Evolutionary conservation across 257 asterid genomes (phyloP).

Genomic region (Solanum neorickii): DNA sequence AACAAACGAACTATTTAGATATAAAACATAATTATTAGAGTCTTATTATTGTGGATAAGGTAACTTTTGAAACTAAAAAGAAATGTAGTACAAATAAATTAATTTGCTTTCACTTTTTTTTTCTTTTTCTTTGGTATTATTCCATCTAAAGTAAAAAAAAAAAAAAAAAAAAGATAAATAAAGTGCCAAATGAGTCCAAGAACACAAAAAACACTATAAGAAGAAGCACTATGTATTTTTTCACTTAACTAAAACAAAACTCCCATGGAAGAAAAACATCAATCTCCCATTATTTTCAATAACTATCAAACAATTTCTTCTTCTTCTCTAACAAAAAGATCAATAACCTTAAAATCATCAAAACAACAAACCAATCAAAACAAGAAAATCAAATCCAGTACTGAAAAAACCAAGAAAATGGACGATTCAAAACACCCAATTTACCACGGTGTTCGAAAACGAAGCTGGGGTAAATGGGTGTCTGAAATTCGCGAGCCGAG

Average conservation of each 20-base stretch:
- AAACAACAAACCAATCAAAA: neutral
- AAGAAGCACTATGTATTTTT: neutral
- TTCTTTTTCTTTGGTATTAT: neutral
- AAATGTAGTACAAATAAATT: neutral
- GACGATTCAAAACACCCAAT: slow-evolving; percentile 6
- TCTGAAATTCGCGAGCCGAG: slow-evolving; percentile 42
- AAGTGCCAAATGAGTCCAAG: neutral
- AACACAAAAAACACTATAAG: neutral
- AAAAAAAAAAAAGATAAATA: neutral
- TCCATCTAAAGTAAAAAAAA: neutral
- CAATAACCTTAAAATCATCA: neutral
- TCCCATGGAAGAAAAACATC: neutral
- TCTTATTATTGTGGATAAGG: neutral
- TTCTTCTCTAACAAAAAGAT: neutral
- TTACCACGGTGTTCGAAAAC: slow-evolving; percentile 49
- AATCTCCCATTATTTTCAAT: neutral
- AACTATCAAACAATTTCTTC: neutral
- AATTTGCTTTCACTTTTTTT: neutral
- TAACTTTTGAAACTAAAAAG: neutral
- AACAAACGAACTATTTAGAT: no score
- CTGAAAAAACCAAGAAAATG: neutral
- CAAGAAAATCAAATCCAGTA: neutral
- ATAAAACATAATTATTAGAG: no score
- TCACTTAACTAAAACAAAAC: neutral
- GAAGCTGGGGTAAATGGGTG: slow-evolving; percentile 58